Evolutionary conservation across 2,329 filamentous ascomycete genomes (phyloP).

Genomic region (Sclerotinia borealis): DNA sequence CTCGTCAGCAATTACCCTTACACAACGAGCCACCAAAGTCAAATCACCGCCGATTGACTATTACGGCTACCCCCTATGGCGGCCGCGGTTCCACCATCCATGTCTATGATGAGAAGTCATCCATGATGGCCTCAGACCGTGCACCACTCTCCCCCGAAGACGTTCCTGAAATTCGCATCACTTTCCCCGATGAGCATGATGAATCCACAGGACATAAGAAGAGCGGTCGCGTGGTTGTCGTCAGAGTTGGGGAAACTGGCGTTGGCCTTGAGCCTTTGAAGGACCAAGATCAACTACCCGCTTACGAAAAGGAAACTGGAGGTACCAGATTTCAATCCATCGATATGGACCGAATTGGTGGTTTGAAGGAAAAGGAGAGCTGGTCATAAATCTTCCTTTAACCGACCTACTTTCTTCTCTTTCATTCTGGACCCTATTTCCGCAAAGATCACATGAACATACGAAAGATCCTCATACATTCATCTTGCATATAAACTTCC

Average conservation of each 20-base stretch:
- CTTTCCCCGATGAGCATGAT: conserved; percentile 93
- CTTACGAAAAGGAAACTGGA: conserved; percentile 73
- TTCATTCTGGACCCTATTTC: neutral
- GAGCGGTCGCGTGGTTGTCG: conserved; percentile 84
- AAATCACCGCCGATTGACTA: conserved; percentile 50
- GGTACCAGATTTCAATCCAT: conserved; percentile 82
- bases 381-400: conserved; percentile 20
- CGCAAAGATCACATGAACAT: neutral
- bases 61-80: conserved; percentile 41
- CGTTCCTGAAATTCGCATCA: conserved; percentile 94
- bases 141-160: conserved; percentile 75
- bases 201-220: conserved; percentile 66
- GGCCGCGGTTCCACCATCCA: conserved; percentile 62
- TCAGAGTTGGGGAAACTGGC: conserved; percentile 80
- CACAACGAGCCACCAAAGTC: conserved; percentile 54
- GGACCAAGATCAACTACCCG: conserved; percentile 72
- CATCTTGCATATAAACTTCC: conserved; percentile 12
- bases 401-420: neutral
- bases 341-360: conserved; percentile 90
- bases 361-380: conserved; percentile 76
- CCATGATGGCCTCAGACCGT: conserved; percentile 68
- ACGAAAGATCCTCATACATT: conserved; percentile 12
- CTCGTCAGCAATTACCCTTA: conserved; percentile 56
- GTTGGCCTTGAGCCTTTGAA: conserved; percentile 82
- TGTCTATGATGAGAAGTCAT: conserved; percentile 73